A percentile compares a stretch with the other conserved stretches of the same genome.
These are phyloP conservation scores for Hymenoscyphus fraxineus DNA, from an alignment of 2,329 filamentous ascomycete genomes.

Conservation along the genomic window DNA sequence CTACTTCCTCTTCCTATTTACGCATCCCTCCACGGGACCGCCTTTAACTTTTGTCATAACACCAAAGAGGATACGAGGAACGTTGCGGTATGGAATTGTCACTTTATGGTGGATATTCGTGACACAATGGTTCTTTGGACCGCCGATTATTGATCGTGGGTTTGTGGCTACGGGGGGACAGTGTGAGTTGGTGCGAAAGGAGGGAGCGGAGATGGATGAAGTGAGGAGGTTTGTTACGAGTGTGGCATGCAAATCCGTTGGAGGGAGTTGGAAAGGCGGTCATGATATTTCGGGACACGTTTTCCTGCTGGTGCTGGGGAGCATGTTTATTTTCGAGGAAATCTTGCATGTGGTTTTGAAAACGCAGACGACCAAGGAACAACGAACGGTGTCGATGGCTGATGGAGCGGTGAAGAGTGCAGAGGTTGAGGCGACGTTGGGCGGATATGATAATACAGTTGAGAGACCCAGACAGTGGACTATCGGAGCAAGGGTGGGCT, in stretches of 20 bases:
- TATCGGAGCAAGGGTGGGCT: conserved; percentile 52
- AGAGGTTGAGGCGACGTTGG: conserved; percentile 41
- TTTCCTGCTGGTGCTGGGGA: conserved; percentile 84
- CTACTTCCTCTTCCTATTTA: conserved; percentile 65
- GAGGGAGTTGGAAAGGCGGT: conserved; percentile 85
- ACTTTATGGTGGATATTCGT: conserved; percentile 80
- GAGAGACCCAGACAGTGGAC: conserved; percentile 36
- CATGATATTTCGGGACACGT: conserved; percentile 96
- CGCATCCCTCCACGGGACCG: conserved; percentile 56
- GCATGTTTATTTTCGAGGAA: conserved; percentile 78
- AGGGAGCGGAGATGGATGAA: conserved; percentile 45
- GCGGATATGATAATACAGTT: conserved; percentile 12
- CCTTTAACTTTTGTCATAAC: conserved; percentile 40
- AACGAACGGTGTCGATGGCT: conserved; percentile 60
- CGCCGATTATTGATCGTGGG: conserved; percentile 81
- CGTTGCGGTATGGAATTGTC: conserved; percentile 64
- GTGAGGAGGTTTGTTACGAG: conserved; percentile 60
- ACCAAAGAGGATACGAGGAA: conserved; percentile 52
- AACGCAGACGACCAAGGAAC: conserved; percentile 48
- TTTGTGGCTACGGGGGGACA: conserved; percentile 85
- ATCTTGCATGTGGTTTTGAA: conserved; percentile 58
- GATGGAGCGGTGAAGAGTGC: conserved; percentile 65
- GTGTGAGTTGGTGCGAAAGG: conserved; percentile 60
- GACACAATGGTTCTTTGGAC: conserved; percentile 96
- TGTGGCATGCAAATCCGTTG: conserved; percentile 75